phyloP scores from a whole-genome alignment of 352 stramenopile species.

The Blastocystis sp. region DNA sequence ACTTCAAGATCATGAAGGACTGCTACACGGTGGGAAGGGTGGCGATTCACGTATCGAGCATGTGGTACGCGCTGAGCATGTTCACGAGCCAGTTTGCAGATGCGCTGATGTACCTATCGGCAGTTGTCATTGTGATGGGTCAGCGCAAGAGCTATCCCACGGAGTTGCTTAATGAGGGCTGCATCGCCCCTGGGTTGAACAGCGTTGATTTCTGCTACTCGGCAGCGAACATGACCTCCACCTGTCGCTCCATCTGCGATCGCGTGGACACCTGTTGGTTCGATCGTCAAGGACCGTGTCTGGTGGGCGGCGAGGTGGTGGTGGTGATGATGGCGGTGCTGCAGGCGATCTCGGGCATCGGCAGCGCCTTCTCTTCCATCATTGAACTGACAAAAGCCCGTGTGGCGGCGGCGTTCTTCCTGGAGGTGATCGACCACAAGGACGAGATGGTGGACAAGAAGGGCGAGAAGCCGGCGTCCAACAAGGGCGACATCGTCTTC shows the following conservation, averaged over 20 bases:
- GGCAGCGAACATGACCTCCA: background rate
- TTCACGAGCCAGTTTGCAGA: slow-evolving; percentile 78
- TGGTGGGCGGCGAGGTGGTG: slow-evolving; percentile 80
- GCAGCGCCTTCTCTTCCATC: slow-evolving; percentile 79
- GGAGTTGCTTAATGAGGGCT: slow-evolving; percentile 9
- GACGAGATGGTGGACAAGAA: slow-evolving; percentile 31
- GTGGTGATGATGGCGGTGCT: slow-evolving; percentile 82
- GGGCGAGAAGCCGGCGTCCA: background rate
- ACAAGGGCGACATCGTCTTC: slow-evolving; percentile 76
- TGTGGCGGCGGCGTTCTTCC: slow-evolving; percentile 48
- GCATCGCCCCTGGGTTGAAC: background rate
- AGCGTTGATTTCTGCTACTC: slow-evolving; percentile 59
- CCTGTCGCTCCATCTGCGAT: slow-evolving; percentile 13
- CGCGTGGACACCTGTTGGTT: slow-evolving; percentile 37
- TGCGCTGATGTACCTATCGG: slow-evolving; percentile 81
- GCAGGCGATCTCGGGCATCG: slow-evolving; percentile 81
- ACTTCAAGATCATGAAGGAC: slow-evolving; percentile 77
- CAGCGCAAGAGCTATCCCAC: slow-evolving; percentile 31
- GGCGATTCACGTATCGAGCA: background rate
- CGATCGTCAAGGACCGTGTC: slow-evolving; percentile 77
- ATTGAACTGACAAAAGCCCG: slow-evolving; percentile 76
- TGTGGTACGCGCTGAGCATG: background rate
- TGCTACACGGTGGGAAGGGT: background rate
- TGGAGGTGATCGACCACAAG: slow-evolving; percentile 63
- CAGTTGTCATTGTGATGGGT: slow-evolving; percentile 77